Evolutionary conservation across 2,329 filamentous ascomycete species (phyloP), one percentile per base, ranked within the genome.

Genomic region (Ophiostoma piceae): DNA sequence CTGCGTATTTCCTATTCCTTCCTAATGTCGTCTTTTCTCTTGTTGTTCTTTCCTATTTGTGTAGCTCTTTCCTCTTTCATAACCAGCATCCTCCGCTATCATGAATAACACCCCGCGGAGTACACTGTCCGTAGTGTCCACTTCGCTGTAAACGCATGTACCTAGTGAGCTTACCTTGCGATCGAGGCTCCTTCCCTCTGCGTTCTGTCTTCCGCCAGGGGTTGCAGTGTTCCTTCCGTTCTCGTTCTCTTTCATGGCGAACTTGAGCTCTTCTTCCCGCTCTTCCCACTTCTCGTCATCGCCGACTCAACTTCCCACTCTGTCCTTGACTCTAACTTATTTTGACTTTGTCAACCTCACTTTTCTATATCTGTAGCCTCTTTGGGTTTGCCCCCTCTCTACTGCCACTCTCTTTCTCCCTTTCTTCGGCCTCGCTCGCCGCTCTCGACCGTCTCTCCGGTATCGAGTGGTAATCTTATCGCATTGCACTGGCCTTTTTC

Each of bases 321-420:
- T 39, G 6, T 7, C 35, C 6, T 43, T 26, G 8, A 5, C 19
- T 26, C 19, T 66, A 22, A 19, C 43, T 66, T 43, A 2, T 66
- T 65, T 26, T 37, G 64, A 66, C 64, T 66, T 66, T 66, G n/a
- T 47, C 39, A 66, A 66, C 65, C 65, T 66, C 65, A 66, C 65
- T 66, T 66, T 66, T 66, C 64, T 43, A 37, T 39, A 35, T 66
- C 64, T 43, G 26, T 37, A 66, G 64, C 64, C n/a, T 66, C 64
- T 37, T 41, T 66, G 35, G 16, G 22, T n/a, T 66, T 41, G 8
- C 8, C 64, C 64, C 22, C 19, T 66, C n/a, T 43, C 39, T 41
- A 9, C 39, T 41, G 1, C 39, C 60, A 14, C 60, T 64, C 29
- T 35, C 60, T 43, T 66, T 39, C 65, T 66, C 65, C 65, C 65